Evolutionary conservation across 73 alveolate species (phyloP), one percentile per base, ranked within the genome.

Genomic region (Paramecium sexaurelia): DNA sequence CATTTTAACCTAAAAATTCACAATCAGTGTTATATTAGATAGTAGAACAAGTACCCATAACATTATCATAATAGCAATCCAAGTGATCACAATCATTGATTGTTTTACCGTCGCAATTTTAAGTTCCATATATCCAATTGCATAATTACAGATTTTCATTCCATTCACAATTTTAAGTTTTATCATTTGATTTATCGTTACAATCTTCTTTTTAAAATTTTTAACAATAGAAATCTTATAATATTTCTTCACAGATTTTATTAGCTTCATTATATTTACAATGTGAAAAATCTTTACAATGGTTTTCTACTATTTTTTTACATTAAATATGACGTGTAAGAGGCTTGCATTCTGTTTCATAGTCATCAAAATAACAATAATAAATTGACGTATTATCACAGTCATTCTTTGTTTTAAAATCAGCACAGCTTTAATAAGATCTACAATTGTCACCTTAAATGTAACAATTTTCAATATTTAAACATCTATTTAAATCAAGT

Each of bases 381-480:
- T 10, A 5, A 78, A 4, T 9, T 26, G 1, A n/a, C n/a, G 73
- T 9, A 2, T 27, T 7, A 45, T 78, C 90, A 24, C 90, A 78
- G 0, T 6, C 0, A 24, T 0, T 5, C 41, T 78, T 78, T 3
- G 2, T 7, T 26, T 24, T 41, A 0, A 20, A 41, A 40, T 78
- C 90, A 24, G 43, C 26, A 43, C 90, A 78, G 15, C 51, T 41
- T 41, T 24, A 22, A 43, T 40, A 78, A 24, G 90, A 61, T 24
- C 4, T 45, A 45, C 90, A 78, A 10, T 5, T 45, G 1, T n/a
- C 1, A 0, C 39, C 90, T 19, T 24, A 10, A 17, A 78, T 11
- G 15, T 78, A 78, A 45, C 90, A 78, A 40, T 78, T 43, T 78
- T 78, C 90, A 78, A 41, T 78, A 32, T 29, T 41, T 20, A 78